phyloP scores from a whole-genome alignment of 352 stramenopile species.

The Globisporangium polare region DNA sequence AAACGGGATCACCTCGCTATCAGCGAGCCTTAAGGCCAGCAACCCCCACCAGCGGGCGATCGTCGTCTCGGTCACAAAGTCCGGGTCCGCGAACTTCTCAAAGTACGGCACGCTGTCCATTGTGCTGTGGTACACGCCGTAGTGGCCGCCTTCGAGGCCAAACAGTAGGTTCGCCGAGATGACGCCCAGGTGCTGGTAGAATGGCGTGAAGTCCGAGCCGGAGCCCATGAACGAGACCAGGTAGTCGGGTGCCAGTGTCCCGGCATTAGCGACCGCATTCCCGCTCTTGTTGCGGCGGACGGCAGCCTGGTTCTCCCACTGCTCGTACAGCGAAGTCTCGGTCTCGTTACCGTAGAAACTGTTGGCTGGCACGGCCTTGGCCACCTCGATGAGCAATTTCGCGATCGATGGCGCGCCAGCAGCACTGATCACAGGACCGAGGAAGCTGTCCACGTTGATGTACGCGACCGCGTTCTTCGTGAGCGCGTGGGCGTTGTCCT shows the following conservation, averaged over 20 bases:
- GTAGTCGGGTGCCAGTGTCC: constrained; percentile 36
- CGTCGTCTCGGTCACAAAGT: constrained; percentile 49
- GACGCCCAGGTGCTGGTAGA: constrained; percentile 79
- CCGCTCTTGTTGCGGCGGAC: constrained; percentile 18
- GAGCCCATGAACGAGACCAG: constrained; percentile 46
- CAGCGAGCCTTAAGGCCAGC: constrained; percentile 50
- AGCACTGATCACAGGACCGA: constrained; percentile 45
- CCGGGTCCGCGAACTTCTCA: constrained; percentile 52
- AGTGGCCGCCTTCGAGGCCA: constrained; percentile 21
- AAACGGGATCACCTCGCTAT: constrained; percentile 55
- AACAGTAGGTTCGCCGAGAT: constrained; percentile 70
- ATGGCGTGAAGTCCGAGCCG: constrained; percentile 65
- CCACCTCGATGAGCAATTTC: constrained; percentile 45
- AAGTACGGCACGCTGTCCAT: constrained; percentile 83
- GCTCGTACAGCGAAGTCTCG: constrained; percentile 30
- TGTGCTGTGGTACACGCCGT: constrained; percentile 81
- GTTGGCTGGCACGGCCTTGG: constrained; percentile 53
- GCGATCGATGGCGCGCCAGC: constrained; percentile 67
- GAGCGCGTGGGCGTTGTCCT: constrained; percentile 52
- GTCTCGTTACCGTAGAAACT: constrained; percentile 26
- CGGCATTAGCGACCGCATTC: constrained; percentile 11
- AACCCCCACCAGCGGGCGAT: constrained; percentile 59
- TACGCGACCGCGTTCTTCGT: constrained; percentile 67
- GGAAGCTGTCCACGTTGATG: constrained; percentile 82
- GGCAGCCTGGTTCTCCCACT: constrained; percentile 31